Conservation (phyloP, 129 eudicot species). For the Arctium minus region DNA sequence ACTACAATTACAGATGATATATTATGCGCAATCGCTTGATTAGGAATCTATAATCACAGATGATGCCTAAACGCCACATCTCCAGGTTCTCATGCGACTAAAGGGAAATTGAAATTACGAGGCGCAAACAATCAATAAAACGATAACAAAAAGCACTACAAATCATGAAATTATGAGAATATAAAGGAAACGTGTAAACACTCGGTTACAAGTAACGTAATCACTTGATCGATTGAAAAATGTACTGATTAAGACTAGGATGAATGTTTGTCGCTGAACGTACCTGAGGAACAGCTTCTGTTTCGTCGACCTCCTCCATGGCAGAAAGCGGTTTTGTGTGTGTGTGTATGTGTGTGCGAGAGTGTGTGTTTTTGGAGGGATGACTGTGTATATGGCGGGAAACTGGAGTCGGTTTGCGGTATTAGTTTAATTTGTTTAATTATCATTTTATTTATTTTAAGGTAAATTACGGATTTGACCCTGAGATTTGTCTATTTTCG, state of each 20-base stretch:
- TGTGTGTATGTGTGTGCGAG: not conserved
- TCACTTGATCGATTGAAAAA: slow-evolving; percentile 1
- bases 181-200: not conserved
- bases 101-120: not conserved
- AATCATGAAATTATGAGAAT: not conserved
- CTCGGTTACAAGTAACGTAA: not conserved
- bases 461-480: too few relatives aligned
- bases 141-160: not conserved
- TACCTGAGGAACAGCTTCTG: slow-evolving; percentile 60
- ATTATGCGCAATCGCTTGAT: too few relatives aligned
- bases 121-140: not conserved
- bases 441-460: too few relatives aligned
- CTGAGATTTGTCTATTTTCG: too few relatives aligned
- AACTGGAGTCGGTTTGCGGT: not conserved
- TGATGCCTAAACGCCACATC: not conserved
- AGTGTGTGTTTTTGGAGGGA: not conserved
- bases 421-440: too few relatives aligned
- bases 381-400: not conserved
- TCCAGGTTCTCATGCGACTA: not conserved
- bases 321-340: not conserved
- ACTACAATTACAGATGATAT: not conserved
- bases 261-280: not conserved
- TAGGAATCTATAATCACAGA: not conserved
- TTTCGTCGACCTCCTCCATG: slow-evolving; percentile 80
- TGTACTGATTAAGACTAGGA: not conserved